Conservation (phyloP, 2,329 filamentous ascomycete genomes). For the Phaeosphaeria sp. region DNA sequence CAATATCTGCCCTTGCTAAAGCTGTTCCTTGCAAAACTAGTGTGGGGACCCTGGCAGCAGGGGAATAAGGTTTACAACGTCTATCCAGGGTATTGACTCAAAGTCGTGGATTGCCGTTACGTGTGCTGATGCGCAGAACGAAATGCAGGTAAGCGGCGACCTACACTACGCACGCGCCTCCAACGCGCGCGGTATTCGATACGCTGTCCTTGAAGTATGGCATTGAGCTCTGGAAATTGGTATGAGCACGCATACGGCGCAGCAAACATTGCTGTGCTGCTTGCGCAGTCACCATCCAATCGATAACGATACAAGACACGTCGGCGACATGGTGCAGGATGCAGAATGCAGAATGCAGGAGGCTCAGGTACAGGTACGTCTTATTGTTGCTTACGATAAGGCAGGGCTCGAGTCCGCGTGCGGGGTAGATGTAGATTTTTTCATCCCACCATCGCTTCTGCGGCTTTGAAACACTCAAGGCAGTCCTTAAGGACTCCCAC, state of each 20-base stretch:
- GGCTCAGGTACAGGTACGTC: conserved; percentile 8
- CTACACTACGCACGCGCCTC: conserved; percentile 25
- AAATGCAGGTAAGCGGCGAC: conserved; percentile 11
- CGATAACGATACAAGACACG: conserved; percentile 1
- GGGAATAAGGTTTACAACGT: conserved; percentile 29
- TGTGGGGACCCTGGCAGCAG: conserved; percentile 13
- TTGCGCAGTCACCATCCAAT: conserved; percentile 16
- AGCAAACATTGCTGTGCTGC: conserved; percentile 18
- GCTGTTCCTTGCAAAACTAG: not conserved
- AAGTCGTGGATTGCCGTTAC: conserved; percentile 1
- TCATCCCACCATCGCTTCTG: conserved; percentile 19
- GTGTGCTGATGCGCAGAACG: conserved; percentile 7
- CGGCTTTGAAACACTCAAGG: conserved; percentile 7
- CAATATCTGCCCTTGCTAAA: conserved; percentile 13
- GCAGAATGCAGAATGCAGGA: conserved; percentile 19
- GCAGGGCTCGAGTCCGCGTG: conserved; percentile 14
- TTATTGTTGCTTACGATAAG: conserved; percentile 11
- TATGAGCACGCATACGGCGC: conserved; percentile 7
- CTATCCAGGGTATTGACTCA: conserved; percentile 25
- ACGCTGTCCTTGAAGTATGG: conserved; percentile 11
- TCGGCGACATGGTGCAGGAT: not conserved
- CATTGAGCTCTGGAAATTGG: not conserved
- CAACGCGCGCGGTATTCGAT: conserved; percentile 29
- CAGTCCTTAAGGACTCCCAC: conserved; percentile 2
- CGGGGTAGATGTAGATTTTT: conserved; percentile 23